Evolutionary conservation across 495 filamentous ascomycete genomes (phyloP).

Genomic region (Evansstolkia leycettana): DNA sequence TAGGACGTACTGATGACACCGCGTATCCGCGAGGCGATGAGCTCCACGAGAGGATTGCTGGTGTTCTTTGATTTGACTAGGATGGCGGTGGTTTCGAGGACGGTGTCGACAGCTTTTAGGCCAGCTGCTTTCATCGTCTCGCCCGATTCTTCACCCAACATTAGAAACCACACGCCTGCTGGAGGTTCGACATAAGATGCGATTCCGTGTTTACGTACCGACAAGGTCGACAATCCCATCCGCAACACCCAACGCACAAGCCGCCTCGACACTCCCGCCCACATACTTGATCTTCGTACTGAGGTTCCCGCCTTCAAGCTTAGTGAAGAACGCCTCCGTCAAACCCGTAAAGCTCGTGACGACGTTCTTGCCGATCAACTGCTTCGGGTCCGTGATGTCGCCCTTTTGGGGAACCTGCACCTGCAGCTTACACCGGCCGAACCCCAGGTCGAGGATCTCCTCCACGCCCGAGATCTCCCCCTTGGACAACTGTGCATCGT

Average conservation of each 20-base stretch:
- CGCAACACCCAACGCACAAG: constrained; percentile 88
- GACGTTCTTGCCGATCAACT: constrained; percentile 87
- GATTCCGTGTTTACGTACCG: too few relatives aligned
- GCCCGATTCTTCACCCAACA: constrained; percentile 61
- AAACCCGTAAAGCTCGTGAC: constrained; percentile 89
- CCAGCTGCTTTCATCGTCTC: constrained; percentile 97
- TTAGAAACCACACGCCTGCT: too few relatives aligned
- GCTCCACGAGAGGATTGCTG: constrained; percentile 67
- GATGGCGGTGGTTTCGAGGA: constrained; percentile 73
- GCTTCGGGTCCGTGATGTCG: constrained; percentile 47
- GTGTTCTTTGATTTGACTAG: constrained; percentile 85
- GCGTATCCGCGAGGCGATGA: constrained; percentile 70
- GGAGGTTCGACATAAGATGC: too few relatives aligned
- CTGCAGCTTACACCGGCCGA: constrained; percentile 84
- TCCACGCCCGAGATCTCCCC: constrained; percentile 55
- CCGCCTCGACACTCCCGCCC: constrained; percentile 91
- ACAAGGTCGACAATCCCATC: constrained; percentile 97
- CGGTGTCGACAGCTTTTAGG: constrained; percentile 91
- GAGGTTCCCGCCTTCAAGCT: constrained; percentile 47
- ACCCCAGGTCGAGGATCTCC: constrained; percentile 77
- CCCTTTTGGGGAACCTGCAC: constrained; percentile 92
- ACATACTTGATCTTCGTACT: constrained; percentile 75
- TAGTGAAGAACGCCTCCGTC: constrained; percentile 65
- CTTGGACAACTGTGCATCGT: constrained; percentile 55
- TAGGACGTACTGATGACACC: constrained; percentile 84